Conservation (phyloP, 306 rosid species). For the Lithocarpus polystachyus region DNA sequence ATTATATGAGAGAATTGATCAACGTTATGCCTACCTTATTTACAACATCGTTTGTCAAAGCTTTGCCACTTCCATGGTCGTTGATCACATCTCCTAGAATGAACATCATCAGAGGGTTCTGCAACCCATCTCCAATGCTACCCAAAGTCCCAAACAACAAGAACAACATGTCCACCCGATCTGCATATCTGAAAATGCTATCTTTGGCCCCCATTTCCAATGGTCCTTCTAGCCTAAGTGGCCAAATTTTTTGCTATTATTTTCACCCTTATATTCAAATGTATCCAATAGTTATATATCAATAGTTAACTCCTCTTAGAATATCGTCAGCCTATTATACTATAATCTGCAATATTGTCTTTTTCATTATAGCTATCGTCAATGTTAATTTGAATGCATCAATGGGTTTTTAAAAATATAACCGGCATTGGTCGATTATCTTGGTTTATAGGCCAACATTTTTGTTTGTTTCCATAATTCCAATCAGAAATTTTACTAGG, state of each 20-base stretch:
- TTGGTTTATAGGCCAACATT: slow-evolving; percentile 15
- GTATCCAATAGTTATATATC: slow-evolving; percentile 22
- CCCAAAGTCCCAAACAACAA: slow-evolving; percentile 82
- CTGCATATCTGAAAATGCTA: slow-evolving; percentile 72
- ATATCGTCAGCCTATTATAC: slow-evolving; percentile 16
- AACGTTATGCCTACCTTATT: slow-evolving; percentile 52
- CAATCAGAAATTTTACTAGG: slow-evolving; percentile 13
- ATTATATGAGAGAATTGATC: background rate
- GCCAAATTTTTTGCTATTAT: background rate
- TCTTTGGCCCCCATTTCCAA: slow-evolving; percentile 49
- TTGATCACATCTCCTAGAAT: slow-evolving; percentile 80
- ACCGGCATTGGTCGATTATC: slow-evolving; percentile 28
- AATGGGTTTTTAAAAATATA: slow-evolving; percentile 10
- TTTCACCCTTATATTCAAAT: slow-evolving; percentile 16
- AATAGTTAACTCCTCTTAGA: slow-evolving; percentile 17
- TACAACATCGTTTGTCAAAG: slow-evolving; percentile 48
- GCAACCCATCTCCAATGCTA: slow-evolving; percentile 83
- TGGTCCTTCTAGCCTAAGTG: slow-evolving; percentile 5
- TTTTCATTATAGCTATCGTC: slow-evolving; percentile 21
- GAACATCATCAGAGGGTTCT: slow-evolving; percentile 77
- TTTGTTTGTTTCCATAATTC: slow-evolving; percentile 20
- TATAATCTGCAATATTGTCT: slow-evolving; percentile 26
- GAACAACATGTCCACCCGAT: slow-evolving; percentile 60
- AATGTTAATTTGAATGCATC: slow-evolving; percentile 18
- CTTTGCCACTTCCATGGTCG: slow-evolving; percentile 47